Percentiles rank a stretch among this genome's conserved stretches.
Conservation (phyloP, 2,329 filamentous ascomycete species). For the Cladophialophora bantiana region DNA sequence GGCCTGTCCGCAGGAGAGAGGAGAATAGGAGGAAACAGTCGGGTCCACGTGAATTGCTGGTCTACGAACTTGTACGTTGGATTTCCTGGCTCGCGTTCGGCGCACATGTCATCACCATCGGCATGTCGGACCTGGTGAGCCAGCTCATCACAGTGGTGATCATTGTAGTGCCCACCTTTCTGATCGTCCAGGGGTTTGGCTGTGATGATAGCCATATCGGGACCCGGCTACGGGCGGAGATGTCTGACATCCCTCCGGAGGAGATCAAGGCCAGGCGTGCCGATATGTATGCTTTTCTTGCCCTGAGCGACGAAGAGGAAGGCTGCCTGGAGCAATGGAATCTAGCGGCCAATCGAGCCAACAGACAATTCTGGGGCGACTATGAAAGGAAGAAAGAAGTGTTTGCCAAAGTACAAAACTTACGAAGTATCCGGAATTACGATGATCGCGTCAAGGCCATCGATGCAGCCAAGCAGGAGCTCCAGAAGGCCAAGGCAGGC, state of each 20-base stretch:
- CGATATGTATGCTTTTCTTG: constrained; percentile 25
- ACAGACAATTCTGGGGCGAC: constrained; percentile 15
- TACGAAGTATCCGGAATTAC: background rate
- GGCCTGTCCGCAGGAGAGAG: background rate
- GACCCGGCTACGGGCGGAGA: background rate
- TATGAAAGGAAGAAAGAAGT: constrained; percentile 20
- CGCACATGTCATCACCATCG: constrained; percentile 27
- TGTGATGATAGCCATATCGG: constrained; percentile 24
- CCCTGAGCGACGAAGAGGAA: constrained; percentile 15
- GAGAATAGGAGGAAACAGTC: background rate
- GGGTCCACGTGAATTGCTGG: background rate
- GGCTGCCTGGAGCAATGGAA: constrained; percentile 29
- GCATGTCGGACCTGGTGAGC: constrained; percentile 21
- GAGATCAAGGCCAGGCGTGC: constrained; percentile 10
- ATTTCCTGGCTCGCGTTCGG: constrained; percentile 29
- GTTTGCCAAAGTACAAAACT: background rate
- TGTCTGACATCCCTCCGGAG: background rate
- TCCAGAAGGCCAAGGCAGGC: background rate
- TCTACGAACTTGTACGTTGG: constrained; percentile 5
- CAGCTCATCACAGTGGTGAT: constrained; percentile 26
- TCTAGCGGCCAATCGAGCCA: constrained; percentile 17
- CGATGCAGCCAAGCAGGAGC: background rate
- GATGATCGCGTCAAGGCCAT: background rate
- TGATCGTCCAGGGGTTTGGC: constrained; percentile 15
- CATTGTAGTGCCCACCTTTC: constrained; percentile 22